A percentile compares a stretch with the other conserved stretches of the same genome.
These are phyloP conservation scores for Apiospora kogelbergensis DNA, from an alignment of 2,329 filamentous ascomycete species.

Conservation along the genomic window DNA sequence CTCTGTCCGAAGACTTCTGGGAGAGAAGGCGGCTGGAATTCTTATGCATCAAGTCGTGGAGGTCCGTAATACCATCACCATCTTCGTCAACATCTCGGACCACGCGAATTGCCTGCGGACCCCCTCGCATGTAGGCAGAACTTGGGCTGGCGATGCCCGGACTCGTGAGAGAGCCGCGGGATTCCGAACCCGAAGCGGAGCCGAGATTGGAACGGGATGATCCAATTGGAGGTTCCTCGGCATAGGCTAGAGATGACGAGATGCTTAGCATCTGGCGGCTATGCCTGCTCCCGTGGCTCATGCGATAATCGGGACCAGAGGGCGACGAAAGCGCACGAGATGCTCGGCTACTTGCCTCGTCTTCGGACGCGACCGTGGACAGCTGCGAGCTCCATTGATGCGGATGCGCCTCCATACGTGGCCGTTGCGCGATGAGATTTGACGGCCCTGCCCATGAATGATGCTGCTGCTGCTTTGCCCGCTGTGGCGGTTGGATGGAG, in stretches of 20 bases:
- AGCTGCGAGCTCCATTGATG: conserved; percentile 66
- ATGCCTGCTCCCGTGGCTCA: conserved; percentile 51
- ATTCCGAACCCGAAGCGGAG: not conserved
- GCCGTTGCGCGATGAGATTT: conserved; percentile 19
- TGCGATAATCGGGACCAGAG: conserved; percentile 44
- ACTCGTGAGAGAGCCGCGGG: not conserved
- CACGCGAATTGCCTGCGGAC: conserved; percentile 39
- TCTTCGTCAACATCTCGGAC: conserved; percentile 63
- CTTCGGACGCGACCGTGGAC: conserved; percentile 64
- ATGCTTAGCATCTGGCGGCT: conserved; percentile 55
- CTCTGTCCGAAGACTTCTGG: conserved; percentile 51
- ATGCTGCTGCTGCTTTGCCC: conserved; percentile 20
- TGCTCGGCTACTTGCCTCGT: conserved; percentile 52
- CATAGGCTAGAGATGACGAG: conserved; percentile 48
- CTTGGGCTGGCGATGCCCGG: conserved; percentile 32
- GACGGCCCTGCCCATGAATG: conserved; percentile 29
- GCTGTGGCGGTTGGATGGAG: conserved; percentile 6
- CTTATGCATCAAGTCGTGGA: conserved; percentile 50
- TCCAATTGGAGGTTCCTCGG: conserved; percentile 34
- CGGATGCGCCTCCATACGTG: conserved; percentile 46
- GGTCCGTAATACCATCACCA: conserved; percentile 62
- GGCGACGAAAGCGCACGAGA: conserved; percentile 48
- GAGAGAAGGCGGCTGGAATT: conserved; percentile 56
- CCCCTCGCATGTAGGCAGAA: conserved; percentile 41
- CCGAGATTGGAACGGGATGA: not conserved